A percentile compares a stretch with the other conserved stretches of the same genome.
Conservation (phyloP, 768 basidiomycete genomes). For the Lyophyllum shimeji region DNA sequence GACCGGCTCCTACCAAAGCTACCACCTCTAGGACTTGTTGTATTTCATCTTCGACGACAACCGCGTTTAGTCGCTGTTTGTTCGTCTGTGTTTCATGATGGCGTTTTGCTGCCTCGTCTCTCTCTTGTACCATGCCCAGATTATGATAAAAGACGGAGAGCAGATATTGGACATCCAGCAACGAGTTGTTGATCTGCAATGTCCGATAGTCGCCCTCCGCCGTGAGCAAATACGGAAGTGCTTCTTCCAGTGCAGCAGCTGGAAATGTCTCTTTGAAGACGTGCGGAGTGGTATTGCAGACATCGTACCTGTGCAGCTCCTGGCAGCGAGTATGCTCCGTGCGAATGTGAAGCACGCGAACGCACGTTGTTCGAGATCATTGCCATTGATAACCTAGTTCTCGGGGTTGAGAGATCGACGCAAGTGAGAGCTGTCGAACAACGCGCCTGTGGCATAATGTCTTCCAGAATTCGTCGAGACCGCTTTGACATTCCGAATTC, state of each 20-base stretch:
- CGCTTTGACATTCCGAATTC: conserved; percentile 76
- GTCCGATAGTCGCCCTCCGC: conserved; percentile 66
- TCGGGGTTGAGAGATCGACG: background rate
- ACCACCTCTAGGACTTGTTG: conserved; percentile 58
- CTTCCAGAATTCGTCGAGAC: conserved; percentile 65
- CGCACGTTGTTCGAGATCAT: conserved; percentile 75
- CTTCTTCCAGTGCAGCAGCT: conserved; percentile 50
- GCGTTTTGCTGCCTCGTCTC: conserved; percentile 53
- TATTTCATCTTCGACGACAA: conserved; percentile 51
- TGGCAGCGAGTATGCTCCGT: conserved; percentile 69
- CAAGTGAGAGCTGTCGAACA: background rate
- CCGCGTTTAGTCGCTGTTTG: conserved; percentile 39
- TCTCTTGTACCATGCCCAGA: conserved; percentile 49
- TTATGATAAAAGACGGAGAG: conserved; percentile 74
- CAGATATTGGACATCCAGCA: conserved; percentile 71
- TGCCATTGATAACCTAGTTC: conserved; percentile 62
- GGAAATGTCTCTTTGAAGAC: background rate
- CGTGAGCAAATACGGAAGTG: conserved; percentile 56
- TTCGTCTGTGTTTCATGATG: conserved; percentile 45
- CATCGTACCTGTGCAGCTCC: conserved; percentile 42
- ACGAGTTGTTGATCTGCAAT: conserved; percentile 57
- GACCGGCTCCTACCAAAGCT: conserved; percentile 53
- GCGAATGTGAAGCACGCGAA: conserved; percentile 73
- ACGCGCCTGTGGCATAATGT: conserved; percentile 78
- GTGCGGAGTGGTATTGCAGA: background rate